Base-by-base conservation (phyloP, 1,139 yeast genomes). In the Candida frijolesensis region DNA sequence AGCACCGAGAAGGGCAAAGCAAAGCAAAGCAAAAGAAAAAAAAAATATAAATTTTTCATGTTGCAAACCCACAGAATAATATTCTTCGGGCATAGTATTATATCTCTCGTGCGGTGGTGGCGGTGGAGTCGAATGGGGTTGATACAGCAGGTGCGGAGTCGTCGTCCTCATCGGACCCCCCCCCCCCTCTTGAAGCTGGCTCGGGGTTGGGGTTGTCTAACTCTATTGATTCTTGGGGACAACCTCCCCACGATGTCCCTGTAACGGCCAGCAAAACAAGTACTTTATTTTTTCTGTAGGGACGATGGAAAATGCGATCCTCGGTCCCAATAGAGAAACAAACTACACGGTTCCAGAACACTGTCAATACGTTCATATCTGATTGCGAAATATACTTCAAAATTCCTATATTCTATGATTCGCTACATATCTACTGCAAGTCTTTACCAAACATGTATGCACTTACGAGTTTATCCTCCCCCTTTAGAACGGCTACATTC, bases 401-500 rank as follows among this genome's bases (percentile, higher is more conserved):
- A 3, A 37, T 6, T 19, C 11, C 19, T 18, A 37, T 19, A 18
- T 37, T 11, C 29, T 18, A 10, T 19, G 14, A 32, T 34, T 9
- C 10, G 15, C 7, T 9, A 34, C 10, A 6, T 34, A 34, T 9
- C 18, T 41, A 37, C 42, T 48, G 51, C 34, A 85, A 68, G 52
- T 80, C 82, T 58, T 83, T 84, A 2, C 91, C 91, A 61, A 69
- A 87, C 63, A 85, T 74, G 42, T 77, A 69, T 5, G 92, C 96
- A 48, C 87, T 90, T 1, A 86, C 84, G 11, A 83, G 76, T n/a
- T 76, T 71, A 1, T 76, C 77, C 11, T 50, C 34, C 1, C 89
- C 91, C 61, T 84, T 85, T 54, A 89, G 68, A 1, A 76, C 72
- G 0, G 87, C 96, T 0, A 83, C 95, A 27, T 80, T 78, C 50